These are phyloP conservation scores for Saturnispora dispora DNA, from an alignment of 805 yeast species.

Conservation along the genomic window DNA sequence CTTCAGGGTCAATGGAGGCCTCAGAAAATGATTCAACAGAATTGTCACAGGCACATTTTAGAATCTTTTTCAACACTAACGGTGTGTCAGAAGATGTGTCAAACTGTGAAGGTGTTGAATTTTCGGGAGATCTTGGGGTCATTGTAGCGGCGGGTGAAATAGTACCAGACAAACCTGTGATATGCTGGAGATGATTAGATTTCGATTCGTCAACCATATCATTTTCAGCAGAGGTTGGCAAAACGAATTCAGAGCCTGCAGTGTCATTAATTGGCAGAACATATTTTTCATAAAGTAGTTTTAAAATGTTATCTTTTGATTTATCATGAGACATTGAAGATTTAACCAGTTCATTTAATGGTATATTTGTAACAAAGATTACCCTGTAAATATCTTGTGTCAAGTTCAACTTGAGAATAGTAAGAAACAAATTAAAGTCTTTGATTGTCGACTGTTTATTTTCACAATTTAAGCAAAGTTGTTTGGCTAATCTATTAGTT, in stretches of 20 bases:
- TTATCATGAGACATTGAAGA: slow-evolving; percentile 17
- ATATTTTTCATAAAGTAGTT: slow-evolving; percentile 22
- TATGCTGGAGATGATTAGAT: slow-evolving; percentile 1
- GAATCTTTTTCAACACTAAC: slow-evolving; percentile 9
- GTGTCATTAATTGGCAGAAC: slow-evolving; percentile 23
- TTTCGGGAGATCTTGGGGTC: slow-evolving; percentile 2
- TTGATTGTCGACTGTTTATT: slow-evolving; percentile 18
- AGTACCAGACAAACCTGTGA: neutral
- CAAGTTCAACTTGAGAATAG: slow-evolving; percentile 19
- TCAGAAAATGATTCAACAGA: slow-evolving; percentile 13
- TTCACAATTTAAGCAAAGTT: slow-evolving; percentile 21
- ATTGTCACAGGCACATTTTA: slow-evolving; percentile 17
- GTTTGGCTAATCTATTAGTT: slow-evolving; percentile 10
- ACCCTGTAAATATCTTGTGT: slow-evolving; percentile 21
- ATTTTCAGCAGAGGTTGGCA: slow-evolving; percentile 11
- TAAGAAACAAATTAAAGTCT: slow-evolving; percentile 19
- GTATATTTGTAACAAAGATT: slow-evolving; percentile 17
- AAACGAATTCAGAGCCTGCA: slow-evolving; percentile 24
- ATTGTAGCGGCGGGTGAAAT: slow-evolving; percentile 9
- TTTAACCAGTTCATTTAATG: slow-evolving; percentile 16
- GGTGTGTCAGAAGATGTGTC: neutral
- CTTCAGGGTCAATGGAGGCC: slow-evolving; percentile 19
- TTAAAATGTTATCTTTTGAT: slow-evolving; percentile 18
- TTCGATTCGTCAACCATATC: slow-evolving; percentile 6
- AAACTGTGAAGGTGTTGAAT: slow-evolving; percentile 2